phyloP scores from a whole-genome alignment of 306 rosid species.

The Urtica urens region DNA sequence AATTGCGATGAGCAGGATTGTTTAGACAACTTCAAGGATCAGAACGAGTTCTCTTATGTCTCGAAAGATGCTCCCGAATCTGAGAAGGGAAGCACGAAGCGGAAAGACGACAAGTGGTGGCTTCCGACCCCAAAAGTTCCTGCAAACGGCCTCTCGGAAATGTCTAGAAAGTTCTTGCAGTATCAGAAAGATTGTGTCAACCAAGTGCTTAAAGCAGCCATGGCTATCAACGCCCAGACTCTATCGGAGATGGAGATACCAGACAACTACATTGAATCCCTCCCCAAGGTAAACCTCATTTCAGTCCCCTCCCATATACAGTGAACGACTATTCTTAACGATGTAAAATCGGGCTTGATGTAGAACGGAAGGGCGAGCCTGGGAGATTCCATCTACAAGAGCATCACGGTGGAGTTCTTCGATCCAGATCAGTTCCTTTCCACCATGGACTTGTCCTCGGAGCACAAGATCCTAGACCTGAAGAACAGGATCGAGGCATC shows the following conservation, averaged over 20 bases:
- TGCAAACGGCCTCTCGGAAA: slow-evolving; percentile 60
- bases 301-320: not conserved
- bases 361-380: slow-evolving; percentile 97
- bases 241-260: slow-evolving; percentile 93
- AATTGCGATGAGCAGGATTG: slow-evolving; percentile 69
- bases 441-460: slow-evolving; percentile 75
- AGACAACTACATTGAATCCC: slow-evolving; percentile 74
- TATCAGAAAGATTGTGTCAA: slow-evolving; percentile 92
- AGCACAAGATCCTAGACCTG: slow-evolving; percentile 82
- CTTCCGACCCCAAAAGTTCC: slow-evolving; percentile 85
- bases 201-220: slow-evolving; percentile 98
- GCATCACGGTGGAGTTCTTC: slow-evolving; percentile 73
- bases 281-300: slow-evolving; percentile 64
- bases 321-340: not conserved
- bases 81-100: slow-evolving; percentile 33
- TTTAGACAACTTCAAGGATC: slow-evolving; percentile 70
- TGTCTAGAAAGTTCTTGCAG: slow-evolving; percentile 71
- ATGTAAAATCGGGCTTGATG: not conserved
- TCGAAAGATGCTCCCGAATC: slow-evolving; percentile 48
- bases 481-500: slow-evolving; percentile 94
- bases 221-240: slow-evolving; percentile 96
- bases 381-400: slow-evolving; percentile 68
- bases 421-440: slow-evolving; percentile 84
- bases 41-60: slow-evolving; percentile 66
- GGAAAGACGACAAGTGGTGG: slow-evolving; percentile 93